Conservation (phyloP, 345 rosid species). For the Erucastrum elatum region DNA sequence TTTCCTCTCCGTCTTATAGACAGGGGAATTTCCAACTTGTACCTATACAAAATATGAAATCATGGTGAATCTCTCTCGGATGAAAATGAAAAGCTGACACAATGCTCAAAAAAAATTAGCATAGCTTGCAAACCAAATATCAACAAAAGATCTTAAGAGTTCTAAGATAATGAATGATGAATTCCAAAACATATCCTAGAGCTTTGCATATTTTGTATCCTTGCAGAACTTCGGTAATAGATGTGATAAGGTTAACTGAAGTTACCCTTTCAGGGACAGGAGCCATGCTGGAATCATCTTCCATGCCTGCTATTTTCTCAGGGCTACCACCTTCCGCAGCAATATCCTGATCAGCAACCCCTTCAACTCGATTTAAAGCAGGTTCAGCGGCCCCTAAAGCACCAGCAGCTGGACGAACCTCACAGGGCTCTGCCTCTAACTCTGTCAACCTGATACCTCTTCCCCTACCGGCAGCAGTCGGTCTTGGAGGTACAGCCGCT, state of each 20-base stretch:
- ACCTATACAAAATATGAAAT: slow-evolving; percentile 48
- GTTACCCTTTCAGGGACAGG: slow-evolving; percentile 92
- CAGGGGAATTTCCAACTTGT: slow-evolving; percentile 86
- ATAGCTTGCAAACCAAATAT: slow-evolving; percentile 8
- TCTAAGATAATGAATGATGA: slow-evolving; percentile 1
- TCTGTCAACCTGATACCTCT: slow-evolving; percentile 81
- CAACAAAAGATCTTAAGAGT: not conserved
- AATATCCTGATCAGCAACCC: slow-evolving; percentile 77
- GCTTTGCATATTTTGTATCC: not conserved
- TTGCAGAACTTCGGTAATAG: not conserved
- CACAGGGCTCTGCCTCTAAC: slow-evolving; percentile 86
- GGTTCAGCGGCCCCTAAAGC: slow-evolving; percentile 68
- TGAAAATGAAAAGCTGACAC: slow-evolving; percentile 9
- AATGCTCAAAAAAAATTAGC: not conserved
- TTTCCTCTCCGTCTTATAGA: slow-evolving; percentile 77
- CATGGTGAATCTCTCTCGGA: not conserved
- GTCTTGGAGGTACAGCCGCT: slow-evolving; percentile 62
- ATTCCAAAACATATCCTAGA: not conserved
- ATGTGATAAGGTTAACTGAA: slow-evolving; percentile 14
- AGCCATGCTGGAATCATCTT: slow-evolving; percentile 74
- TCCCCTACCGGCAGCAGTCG: slow-evolving; percentile 80
- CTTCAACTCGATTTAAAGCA: slow-evolving; percentile 66
- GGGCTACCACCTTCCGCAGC: slow-evolving; percentile 85
- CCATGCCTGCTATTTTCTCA: slow-evolving; percentile 69
- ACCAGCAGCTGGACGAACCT: slow-evolving; percentile 59